phyloP scores from a whole-genome alignment of 225 moss, liverwort and hornwort species.

The Physcomitrium patens region DNA sequence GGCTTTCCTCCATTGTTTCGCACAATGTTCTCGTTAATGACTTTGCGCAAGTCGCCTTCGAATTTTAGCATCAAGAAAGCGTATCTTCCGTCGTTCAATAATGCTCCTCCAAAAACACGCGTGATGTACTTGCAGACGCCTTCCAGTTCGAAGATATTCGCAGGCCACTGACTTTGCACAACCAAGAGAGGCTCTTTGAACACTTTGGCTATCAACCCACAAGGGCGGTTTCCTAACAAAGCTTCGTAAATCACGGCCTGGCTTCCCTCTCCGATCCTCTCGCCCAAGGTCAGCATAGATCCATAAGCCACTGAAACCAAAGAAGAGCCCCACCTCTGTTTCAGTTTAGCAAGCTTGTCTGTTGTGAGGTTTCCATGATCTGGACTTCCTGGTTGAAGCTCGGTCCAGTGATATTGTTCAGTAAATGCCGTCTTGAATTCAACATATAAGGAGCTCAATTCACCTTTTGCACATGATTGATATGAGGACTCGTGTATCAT shows the following conservation, averaged over 20 bases:
- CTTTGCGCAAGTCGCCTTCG: conserved; percentile 21
- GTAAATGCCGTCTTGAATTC: conserved; percentile 17
- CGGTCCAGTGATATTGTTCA: conserved; percentile 25
- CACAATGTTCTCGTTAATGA: conserved; percentile 21
- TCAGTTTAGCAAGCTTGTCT: neutral
- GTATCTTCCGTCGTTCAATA: conserved; percentile 25
- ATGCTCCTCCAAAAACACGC: conserved; percentile 23
- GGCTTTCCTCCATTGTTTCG: conserved; percentile 1
- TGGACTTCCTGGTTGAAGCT: neutral
- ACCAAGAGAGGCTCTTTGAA: conserved; percentile 15
- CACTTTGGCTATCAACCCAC: conserved; percentile 27
- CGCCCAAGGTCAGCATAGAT: conserved; percentile 16
- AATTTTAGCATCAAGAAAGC: conserved; percentile 29
- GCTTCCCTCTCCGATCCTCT: conserved; percentile 24
- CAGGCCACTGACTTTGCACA: conserved; percentile 18
- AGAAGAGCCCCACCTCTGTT: conserved; percentile 20
- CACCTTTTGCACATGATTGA: neutral
- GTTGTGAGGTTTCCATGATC: neutral
- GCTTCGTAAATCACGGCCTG: conserved; percentile 35
- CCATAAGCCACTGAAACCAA: conserved; percentile 13
- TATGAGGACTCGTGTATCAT: neutral
- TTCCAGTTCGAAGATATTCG: conserved; percentile 24
- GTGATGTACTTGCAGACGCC: conserved; percentile 33
- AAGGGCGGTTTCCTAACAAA: conserved; percentile 1
- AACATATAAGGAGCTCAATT: neutral